Base-by-base conservation (phyloP, 495 filamentous ascomycete species). In the Penicillium bovifimosum region DNA sequence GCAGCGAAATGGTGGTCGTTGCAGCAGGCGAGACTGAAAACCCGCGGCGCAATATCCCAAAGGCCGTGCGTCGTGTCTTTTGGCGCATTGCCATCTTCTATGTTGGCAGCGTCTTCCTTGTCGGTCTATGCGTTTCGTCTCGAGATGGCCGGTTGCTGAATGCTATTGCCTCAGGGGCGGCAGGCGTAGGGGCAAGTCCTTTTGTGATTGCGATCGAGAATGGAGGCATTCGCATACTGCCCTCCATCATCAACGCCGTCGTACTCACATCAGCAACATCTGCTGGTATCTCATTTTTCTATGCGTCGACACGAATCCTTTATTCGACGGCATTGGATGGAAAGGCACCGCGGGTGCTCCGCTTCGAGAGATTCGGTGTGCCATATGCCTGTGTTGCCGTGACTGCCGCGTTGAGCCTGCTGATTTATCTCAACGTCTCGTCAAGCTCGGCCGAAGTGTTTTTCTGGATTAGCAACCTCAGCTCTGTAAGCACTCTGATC, bases 1-100 rank as follows among this genome's bases (percentile, higher is more conserved):
- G 78, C n/a, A 76, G 76, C n/a, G 86, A 92, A 63, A 76, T 85
- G 58, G 79, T 88, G 24, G 85, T 80, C 43, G 77, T 93, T 11
- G 86, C 90, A 0, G 89, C 86, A 10, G 86, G 87, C 52, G 90
- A 95, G 67, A 82, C 87, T 7, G 76, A 76, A n/a, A 86, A 88
- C 58, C 90, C 90, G 0, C 73, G 82, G 35, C 77, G 78, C 54
- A 83, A 83, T 33, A 84, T 95, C 48, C 89, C 89, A 34, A 79
- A 79, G 58, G 90, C 90, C n/a, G 82, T 83, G 4, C 83, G 82
- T 28, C 82, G 87, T 51, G 85, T 88, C 26, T 91, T 93, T 68
- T 87, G 85, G 76, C 84, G 90, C 47, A 88, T 95, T 62, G 60
- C 82, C 34, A 77, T 92, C 63, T 93, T 95, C 74, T 95, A 93